phyloP scores from a whole-genome alignment of 225 moss, liverwort and hornwort species.

The Antitrichia curtipendula region DNA sequence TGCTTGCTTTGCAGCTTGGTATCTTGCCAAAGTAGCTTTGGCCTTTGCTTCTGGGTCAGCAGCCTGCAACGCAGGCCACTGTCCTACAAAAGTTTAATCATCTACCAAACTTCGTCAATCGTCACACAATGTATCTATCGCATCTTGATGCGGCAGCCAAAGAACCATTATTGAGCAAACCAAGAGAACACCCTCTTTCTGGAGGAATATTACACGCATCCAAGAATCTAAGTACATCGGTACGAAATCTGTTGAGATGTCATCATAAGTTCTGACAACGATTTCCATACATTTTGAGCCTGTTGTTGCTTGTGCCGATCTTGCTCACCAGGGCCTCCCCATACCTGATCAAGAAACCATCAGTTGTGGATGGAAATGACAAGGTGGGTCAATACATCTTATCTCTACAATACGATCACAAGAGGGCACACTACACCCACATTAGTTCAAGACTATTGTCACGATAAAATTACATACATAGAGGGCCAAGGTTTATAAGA shows the following conservation, averaged over 20 bases:
- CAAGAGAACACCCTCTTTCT: neutral
- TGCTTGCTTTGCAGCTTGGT: slow-evolving; percentile 75
- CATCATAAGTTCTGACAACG: neutral
- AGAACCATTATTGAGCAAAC: neutral
- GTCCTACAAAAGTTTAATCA: slow-evolving; percentile 1
- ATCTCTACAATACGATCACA: neutral
- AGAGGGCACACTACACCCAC: neutral
- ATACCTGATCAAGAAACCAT: slow-evolving; percentile 35
- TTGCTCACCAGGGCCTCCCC: slow-evolving; percentile 65
- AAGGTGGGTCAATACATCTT: neutral
- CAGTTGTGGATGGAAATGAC: neutral
- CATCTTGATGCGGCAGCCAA: neutral
- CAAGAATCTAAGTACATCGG: neutral
- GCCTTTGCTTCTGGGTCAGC: slow-evolving; percentile 49
- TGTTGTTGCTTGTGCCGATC: slow-evolving; percentile 50
- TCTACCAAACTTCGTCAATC: neutral
- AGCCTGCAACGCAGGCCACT: slow-evolving; percentile 58
- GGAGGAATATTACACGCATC: neutral
- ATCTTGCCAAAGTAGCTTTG: slow-evolving; percentile 52
- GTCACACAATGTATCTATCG: neutral
- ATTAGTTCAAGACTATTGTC: neutral
- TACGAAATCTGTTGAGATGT: neutral
- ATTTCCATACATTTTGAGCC: slow-evolving; percentile 29
- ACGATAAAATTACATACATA: neutral
- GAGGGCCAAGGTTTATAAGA: neutral